Percentiles rank a stretch among this genome's conserved stretches.
Conservation (phyloP, 192 early-diverging fungal species). For the Pilaira anomala region DNA sequence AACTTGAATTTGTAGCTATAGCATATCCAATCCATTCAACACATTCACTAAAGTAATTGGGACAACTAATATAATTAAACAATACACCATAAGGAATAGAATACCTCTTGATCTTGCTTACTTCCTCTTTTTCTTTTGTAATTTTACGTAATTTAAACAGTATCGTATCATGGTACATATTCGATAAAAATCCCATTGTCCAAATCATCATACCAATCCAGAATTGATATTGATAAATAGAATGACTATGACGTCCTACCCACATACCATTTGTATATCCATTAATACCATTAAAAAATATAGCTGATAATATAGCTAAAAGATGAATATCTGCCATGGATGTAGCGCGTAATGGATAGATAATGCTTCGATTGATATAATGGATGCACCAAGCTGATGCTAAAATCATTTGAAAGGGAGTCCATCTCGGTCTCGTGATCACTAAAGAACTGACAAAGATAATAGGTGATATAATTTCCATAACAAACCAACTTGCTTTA, state of each 20-base stretch:
- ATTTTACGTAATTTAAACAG: constrained; percentile 28
- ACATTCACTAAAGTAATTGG: constrained; percentile 36
- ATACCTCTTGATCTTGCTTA: constrained; percentile 11
- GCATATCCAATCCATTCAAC: constrained; percentile 43
- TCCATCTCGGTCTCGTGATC: background rate
- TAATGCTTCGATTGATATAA: constrained; percentile 34
- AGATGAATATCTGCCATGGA: constrained; percentile 33
- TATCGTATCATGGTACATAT: constrained; percentile 41
- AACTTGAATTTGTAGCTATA: constrained; percentile 26
- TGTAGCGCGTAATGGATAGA: constrained; percentile 29
- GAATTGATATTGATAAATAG: background rate
- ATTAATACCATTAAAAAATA: constrained; percentile 37
- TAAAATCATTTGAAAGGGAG: constrained; percentile 21
- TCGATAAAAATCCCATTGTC: constrained; percentile 26
- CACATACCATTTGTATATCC: constrained; percentile 37
- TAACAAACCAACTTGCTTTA: constrained; percentile 34
- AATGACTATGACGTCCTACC: constrained; percentile 23
- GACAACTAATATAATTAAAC: constrained; percentile 34
- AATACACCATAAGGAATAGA: constrained; percentile 34
- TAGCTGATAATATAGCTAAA: background rate
- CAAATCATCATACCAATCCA: constrained; percentile 25
- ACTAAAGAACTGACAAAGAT: constrained; percentile 13
- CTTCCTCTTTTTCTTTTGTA: background rate
- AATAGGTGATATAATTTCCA: constrained; percentile 36
- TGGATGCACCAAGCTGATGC: constrained; percentile 30